Evolutionary conservation across 23 red algal genomes (phyloP), one percentile per base, ranked within the genome.

Genomic region (Pyropia haitanensis): DNA sequence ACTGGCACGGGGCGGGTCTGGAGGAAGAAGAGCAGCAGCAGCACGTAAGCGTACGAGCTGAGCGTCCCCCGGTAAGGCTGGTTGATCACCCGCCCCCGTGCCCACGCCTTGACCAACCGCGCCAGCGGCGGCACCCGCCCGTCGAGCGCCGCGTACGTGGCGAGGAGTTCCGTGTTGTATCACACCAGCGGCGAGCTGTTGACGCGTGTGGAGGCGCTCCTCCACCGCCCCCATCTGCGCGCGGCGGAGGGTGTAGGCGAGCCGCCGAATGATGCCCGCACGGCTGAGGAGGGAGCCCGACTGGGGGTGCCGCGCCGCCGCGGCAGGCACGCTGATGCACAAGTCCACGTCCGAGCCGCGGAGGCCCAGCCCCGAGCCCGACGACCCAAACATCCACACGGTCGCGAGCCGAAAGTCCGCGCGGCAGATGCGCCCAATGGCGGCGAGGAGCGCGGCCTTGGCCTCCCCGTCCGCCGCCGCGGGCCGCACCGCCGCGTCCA

Each of bases 61-160:
- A 98, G 78, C 28, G 94, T 98, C 17, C 94, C 94, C 33, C 80
- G 69, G 67, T 89, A 98, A 0, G 94, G 76, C 60, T 98, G 81
- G 67, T 98, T 98, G 20, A 98, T 59, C 32, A 73, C 87, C 5
- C 94, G 83, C 24, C 64, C 64, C 66, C 85, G 82, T 31, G 94
- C 94, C 94, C 94, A 98, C 10, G 73, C 74, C 67, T 98, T 98
- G 23, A 98, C 76, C 17, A 91, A 61, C 44, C 91, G 64, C 56
- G 78, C 88, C 17, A 98, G 54, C 49, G 79, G 79, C 22, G 79
- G 80, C 75, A 98, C 88, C 8, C 94, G 79, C 52, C 53, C 51
- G 56, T 98, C 94, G 28, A 98, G 21, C 30, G 75, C 68, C 8
- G 82, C 80, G 46, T 98, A 98, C 7, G 85, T 81, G 48, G 70